Evolutionary conservation across 176 grass and related monocot genomes (phyloP), one percentile per base, ranked within the genome.

Genomic region (Echinochloa phyllopogon): DNA sequence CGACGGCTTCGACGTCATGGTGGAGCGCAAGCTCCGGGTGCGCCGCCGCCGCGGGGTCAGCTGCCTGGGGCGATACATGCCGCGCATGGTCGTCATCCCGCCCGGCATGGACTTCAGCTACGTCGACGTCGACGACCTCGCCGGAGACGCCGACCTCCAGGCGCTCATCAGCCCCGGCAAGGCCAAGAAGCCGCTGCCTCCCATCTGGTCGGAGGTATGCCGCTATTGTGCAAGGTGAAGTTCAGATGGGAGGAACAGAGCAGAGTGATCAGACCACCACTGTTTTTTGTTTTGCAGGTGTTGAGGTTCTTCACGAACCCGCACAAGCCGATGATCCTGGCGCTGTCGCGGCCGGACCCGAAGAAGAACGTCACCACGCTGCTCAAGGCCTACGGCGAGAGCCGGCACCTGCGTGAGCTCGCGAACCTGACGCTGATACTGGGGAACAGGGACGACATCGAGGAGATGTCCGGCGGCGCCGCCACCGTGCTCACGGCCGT

Each of bases 21-120:
- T 98, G 36, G 93, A 98, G 83, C 83, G 96, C 10, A 98, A 98
- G 56, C 93, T 98, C 38, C 82, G 96, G 27, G 72, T 98, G 10
- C 77, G 96, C 3, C 91, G 89, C 25, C 88, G 86, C 24, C 67
- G 89, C 8, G 87, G 96, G 1, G 77, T 98, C 39, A 92, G 89
- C 76, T 95, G 96, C 84, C 96, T 95, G 5, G 96, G 96, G 0
- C 83, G 96, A 0, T 79, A 95, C 87, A 98, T 98, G 96, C 96
- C 96, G 51, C 83, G 96, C 43, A 98, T 98, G 96, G 96, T 83
- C 33, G 96, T 95, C 48, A 98, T 98, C 75, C 91, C 96, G 6
- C 96, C 96, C 0, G 96, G 96, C 24, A 98, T 98, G 96, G 96
- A 98, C 80, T 95, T 98, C 81, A 98, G 96, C 91, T 90, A 95